Percentiles rank a stretch among this genome's conserved stretches.
Evolutionary conservation across 192 early-diverging fungal genomes (phyloP).

Genomic region (Coemansia sp.): DNA sequence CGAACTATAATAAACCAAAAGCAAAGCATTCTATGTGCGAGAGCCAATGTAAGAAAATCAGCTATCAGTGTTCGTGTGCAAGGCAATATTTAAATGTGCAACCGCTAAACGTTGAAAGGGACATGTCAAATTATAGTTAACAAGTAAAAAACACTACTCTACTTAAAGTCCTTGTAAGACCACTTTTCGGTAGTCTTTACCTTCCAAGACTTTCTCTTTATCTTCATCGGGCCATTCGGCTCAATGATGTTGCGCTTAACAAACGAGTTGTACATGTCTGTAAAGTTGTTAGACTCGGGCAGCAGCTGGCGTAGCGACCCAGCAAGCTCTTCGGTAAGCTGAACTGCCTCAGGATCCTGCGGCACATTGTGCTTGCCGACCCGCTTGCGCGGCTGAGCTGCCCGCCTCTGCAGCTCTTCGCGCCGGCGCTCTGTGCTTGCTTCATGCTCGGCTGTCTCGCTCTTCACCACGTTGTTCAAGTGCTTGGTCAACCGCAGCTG

Average conservation of each 20-base stretch:
- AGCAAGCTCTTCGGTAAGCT: constrained; percentile 47
- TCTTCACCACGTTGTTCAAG: constrained; percentile 53
- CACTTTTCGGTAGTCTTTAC: constrained; percentile 46
- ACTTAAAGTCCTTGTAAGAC: constrained; percentile 50
- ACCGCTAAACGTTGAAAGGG: not conserved
- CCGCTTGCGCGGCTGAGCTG: constrained; percentile 26
- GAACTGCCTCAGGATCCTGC: constrained; percentile 33
- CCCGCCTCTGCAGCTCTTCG: constrained; percentile 28
- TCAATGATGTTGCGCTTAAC: constrained; percentile 50
- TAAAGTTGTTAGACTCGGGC: constrained; percentile 43
- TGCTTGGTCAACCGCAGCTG: constrained; percentile 55
- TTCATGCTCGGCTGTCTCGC: constrained; percentile 30
- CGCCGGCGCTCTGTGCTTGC: constrained; percentile 24
- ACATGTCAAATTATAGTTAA: not conserved
- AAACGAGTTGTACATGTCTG: constrained; percentile 37
- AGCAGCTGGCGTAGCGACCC: constrained; percentile 42
- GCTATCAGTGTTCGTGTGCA: no score
- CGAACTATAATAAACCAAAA: no score
- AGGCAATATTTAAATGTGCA: not conserved
- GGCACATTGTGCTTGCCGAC: constrained; percentile 39
- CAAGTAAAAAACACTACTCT: not conserved
- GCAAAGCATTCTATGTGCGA: no score
- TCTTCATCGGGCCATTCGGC: constrained; percentile 15
- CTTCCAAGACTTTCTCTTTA: constrained; percentile 13
- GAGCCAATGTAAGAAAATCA: no score